Evolutionary conservation across 345 rosid genomes (phyloP), one percentile per base, ranked within the genome.

Genomic region (Eucalyptus pauciflora): DNA sequence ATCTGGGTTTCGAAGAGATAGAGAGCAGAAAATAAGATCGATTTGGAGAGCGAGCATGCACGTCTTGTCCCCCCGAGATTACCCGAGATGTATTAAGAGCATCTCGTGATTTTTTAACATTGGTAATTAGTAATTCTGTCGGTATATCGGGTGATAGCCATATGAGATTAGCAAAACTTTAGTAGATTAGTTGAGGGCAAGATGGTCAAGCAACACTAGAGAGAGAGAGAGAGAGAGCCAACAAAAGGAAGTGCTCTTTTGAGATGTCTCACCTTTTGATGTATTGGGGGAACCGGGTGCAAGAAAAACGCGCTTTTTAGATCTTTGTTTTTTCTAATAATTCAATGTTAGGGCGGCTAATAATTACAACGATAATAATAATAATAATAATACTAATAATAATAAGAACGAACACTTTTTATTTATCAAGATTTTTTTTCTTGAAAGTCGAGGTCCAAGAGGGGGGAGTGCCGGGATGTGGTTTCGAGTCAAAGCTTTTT

Each of bases 321-420:
- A 76, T 41, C 48, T 76, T 76, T 41, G 29, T 41, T 41, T 64
- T 22, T 20, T 22, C 48, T 41, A 76, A 76, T 87, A 86, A 88
- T 91, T 89, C 90, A 92, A 87, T 88, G 92, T 27, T 64, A 86
- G 94, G 94, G 88, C 93, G 92, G 93, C 93, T 91, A 31, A 43
- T 51, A 37, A 52, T 52, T 52, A 52, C 20, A 52, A 52, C 58
- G 58, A 52, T 20, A 52, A 52, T 52, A 52, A 52, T 52, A 8
- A 52, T 52, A 52, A 20, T 52, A 41, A 2, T 49, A 64, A 2
- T 22, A 76, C 2, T 20, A 41, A 76, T 76, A 76, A 41, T 27
- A 62, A 62, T 0, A 62, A 7, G 45, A 20, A 76, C 79, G 14
- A 43, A 48, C 48, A 2, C 85, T 71, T 20, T 20, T 20, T 41